Evolutionary conservation across 2,329 filamentous ascomycete species (phyloP).

Genomic region (Monosporascus sp.): DNA sequence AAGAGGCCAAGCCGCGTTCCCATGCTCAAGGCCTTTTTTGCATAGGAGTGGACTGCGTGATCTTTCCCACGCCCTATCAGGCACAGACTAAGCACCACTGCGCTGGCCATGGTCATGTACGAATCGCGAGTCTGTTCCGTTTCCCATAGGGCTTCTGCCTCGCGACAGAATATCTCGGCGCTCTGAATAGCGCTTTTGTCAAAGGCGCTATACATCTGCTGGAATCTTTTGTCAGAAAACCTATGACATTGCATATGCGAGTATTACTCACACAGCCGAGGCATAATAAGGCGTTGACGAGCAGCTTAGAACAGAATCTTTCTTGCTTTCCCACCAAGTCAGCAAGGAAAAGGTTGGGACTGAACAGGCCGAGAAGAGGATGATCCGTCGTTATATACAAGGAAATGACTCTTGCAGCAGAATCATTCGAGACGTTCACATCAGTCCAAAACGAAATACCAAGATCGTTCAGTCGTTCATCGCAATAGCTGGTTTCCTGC

Average conservation of each 20-base stretch:
- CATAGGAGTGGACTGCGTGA: conserved; percentile 27
- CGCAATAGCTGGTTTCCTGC: conserved; percentile 15
- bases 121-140: conserved; percentile 14
- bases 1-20: conserved; percentile 27
- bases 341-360: conserved; percentile 28
- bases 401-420: conserved; percentile 30
- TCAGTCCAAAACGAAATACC: conserved; percentile 31
- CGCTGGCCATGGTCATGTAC: conserved; percentile 24
- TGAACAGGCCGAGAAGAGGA: conserved; percentile 31
- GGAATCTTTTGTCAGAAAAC: background rate
- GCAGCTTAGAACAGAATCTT: conserved; percentile 27
- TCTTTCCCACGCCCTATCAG: conserved; percentile 31
- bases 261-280: conserved; percentile 28
- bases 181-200: conserved; percentile 15
- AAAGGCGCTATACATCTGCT: conserved; percentile 33
- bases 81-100: conserved; percentile 29
- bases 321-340: conserved; percentile 22
- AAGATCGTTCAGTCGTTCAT: conserved; percentile 23
- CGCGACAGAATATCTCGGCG: conserved; percentile 16
- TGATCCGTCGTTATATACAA: conserved; percentile 33
- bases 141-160: conserved; percentile 23
- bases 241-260: background rate
- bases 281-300: conserved; percentile 31
- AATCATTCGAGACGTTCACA: conserved; percentile 22
- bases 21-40: conserved; percentile 24